Conservation (phyloP, 2,329 filamentous ascomycete species). For the Fusarium sp. region DNA sequence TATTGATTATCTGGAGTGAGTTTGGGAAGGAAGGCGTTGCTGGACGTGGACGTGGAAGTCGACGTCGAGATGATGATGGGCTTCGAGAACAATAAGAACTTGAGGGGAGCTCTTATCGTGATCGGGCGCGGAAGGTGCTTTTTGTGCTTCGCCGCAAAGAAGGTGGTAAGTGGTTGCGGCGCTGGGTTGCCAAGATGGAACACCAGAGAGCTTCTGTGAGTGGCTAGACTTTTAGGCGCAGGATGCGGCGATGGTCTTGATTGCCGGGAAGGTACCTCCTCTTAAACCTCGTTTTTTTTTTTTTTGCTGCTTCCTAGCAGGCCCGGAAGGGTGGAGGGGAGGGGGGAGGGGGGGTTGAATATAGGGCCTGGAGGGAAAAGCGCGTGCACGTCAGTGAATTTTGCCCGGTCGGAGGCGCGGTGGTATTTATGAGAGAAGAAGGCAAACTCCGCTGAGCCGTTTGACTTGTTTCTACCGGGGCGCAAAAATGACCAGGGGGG, state of each 20-base stretch:
- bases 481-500: constrained; percentile 42
- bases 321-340: constrained; percentile 24
- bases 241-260: constrained; percentile 12
- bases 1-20: constrained; percentile 31
- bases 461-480: constrained; percentile 56
- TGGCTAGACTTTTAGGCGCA: constrained; percentile 24
- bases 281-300: constrained; percentile 38
- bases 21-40: background rate
- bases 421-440: constrained; percentile 61
- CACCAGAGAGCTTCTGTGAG: constrained; percentile 12
- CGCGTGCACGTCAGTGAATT: constrained; percentile 60
- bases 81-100: constrained; percentile 36
- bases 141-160: constrained; percentile 36
- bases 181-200: constrained; percentile 22
- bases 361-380: constrained; percentile 57
- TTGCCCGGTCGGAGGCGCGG: constrained; percentile 58
- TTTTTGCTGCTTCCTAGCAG: constrained; percentile 13
- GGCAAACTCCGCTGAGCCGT: constrained; percentile 50
- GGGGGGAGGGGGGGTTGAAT: constrained; percentile 40
- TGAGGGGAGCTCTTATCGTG: constrained; percentile 34
- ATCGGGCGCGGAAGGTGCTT: constrained; percentile 35
- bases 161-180: constrained; percentile 30
- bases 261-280: constrained; percentile 39
- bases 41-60: constrained; percentile 4
- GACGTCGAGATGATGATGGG: constrained; percentile 24